Base-by-base conservation (phyloP, 2,329 filamentous ascomycete species). In the Chaetomiaceae sp. region DNA sequence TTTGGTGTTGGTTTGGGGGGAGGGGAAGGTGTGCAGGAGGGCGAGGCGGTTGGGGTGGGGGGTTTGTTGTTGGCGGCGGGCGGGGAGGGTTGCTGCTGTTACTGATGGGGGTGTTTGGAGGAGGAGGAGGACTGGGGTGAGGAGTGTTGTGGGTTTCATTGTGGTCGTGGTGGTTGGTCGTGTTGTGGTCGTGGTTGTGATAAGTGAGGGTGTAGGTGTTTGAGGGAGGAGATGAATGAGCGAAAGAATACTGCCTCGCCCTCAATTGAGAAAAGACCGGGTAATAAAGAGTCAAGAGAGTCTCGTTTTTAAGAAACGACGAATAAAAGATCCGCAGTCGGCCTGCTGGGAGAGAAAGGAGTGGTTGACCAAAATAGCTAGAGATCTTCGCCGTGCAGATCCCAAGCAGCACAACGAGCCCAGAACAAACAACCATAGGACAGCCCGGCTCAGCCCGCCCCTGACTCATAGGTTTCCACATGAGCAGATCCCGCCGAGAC, bases 21-120 rank as follows among this genome's bases (percentile, higher is more conserved):
- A 25, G 21, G 50, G 39, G 13, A 52, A 39, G 31, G 51, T 58
- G 54, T 56, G 56, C 2, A 57, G 33, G 20, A 58, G 56, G 21
- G 37, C 44, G 39, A 44, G 40, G 25, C 25, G 25, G 25, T 3
- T 31, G 45, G 12, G 37, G 35, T 19, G 34, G 5, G 19, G 20
- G 31, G 17, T 13, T 13, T 35, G 42, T 7, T 35, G 42, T 10
- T 21, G 43, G 13, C 12, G 19, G 5, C 30, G 23, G 16, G 7
- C 7, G 4, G 47, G 39, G 38, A 44, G 38, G 16, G 41, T 48
- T 1, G 55, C 43, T n/a, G 50, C 40, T 2, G 35, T 39, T 41
- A 50, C 33, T 6, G 10, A 20, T 12, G 37, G 13, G 13, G 48
- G 17, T 30, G 27, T 30, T 43, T 30, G 34, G 49, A 44, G 21